phyloP scores from a whole-genome alignment of 106 monocot species.

The Allium cepa region DNA sequence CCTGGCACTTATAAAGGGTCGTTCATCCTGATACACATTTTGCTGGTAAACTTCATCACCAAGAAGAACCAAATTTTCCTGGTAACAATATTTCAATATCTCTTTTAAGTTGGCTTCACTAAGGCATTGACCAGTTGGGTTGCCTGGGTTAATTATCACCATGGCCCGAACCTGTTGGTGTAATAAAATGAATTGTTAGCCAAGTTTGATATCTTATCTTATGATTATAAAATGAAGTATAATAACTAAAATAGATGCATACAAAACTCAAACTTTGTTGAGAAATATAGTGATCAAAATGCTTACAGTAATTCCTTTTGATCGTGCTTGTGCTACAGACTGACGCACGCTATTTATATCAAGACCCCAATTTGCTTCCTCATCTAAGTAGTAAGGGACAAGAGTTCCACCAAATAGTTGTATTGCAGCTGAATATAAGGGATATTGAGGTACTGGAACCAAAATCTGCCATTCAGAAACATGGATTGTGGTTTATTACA shows the following conservation, averaged over 20 bases:
- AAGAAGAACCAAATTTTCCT: constrained; percentile 76
- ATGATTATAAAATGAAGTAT: too few species aligned
- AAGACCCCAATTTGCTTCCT: constrained; percentile 93
- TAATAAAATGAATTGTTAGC: constrained; percentile 1
- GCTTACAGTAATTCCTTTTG: constrained; percentile 86
- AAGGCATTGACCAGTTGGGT: constrained; percentile 97
- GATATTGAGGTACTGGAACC: constrained; percentile 98
- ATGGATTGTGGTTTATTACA: too few species aligned
- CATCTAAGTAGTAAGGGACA: constrained; percentile 94
- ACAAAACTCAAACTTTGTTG: too few species aligned
- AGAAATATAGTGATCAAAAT: not conserved
- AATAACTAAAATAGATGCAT: too few species aligned
- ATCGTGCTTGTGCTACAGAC: constrained; percentile 51
- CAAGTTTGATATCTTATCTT: not conserved
- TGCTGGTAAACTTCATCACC: constrained; percentile 99
- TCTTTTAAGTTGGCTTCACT: constrained; percentile 71
- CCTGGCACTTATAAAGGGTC: constrained; percentile 91
- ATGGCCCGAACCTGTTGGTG: constrained; percentile 74
- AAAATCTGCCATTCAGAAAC: constrained; percentile 55
- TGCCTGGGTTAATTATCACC: constrained; percentile 99
- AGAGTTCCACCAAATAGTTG: constrained; percentile 83
- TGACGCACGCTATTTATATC: constrained; percentile 64
- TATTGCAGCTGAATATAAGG: constrained; percentile 98
- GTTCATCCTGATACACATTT: constrained; percentile 92
- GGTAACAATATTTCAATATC: constrained; percentile 65